phyloP scores from a whole-genome alignment of 805 yeast genomes.

The Kluyveromyces lactis region DNA sequence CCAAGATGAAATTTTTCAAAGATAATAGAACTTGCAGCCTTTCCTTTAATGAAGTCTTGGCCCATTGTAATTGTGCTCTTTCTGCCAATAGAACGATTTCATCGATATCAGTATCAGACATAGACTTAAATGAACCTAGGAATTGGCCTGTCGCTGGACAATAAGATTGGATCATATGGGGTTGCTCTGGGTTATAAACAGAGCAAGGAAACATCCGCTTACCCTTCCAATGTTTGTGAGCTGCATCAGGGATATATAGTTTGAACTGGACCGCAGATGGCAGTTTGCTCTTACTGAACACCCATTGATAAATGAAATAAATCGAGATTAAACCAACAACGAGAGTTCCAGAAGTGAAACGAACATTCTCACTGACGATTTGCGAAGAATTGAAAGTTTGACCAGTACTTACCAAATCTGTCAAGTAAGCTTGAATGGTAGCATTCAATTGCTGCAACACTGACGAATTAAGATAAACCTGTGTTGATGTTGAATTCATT shows the following conservation, averaged over 20 bases:
- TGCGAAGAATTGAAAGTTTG: slow-evolving; percentile 12
- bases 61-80: slow-evolving; percentile 29
- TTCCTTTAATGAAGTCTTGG: slow-evolving; percentile 44
- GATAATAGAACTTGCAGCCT: slow-evolving; percentile 68
- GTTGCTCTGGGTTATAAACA: slow-evolving; percentile 51
- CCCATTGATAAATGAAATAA: slow-evolving; percentile 15
- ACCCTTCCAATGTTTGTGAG: slow-evolving; percentile 77
- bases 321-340: slow-evolving; percentile 13
- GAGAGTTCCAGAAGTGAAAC: slow-evolving; percentile 10
- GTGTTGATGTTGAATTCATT: slow-evolving; percentile 10
- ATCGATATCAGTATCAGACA: slow-evolving; percentile 66
- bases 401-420: slow-evolving; percentile 15
- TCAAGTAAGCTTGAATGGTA: slow-evolving; percentile 21
- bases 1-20: slow-evolving; percentile 59
- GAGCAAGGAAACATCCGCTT: slow-evolving; percentile 60
- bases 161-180: slow-evolving; percentile 65
- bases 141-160: slow-evolving; percentile 96
- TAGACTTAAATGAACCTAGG: slow-evolving; percentile 63
- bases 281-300: slow-evolving; percentile 8
- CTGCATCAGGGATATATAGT: slow-evolving; percentile 20
- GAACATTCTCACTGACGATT: slow-evolving; percentile 11
- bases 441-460: slow-evolving; percentile 23
- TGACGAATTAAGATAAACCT: slow-evolving; percentile 18
- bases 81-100: slow-evolving; percentile 37
- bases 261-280: slow-evolving; percentile 15